Evolutionary conservation across 2,329 filamentous ascomycete species (phyloP), one percentile per base, ranked within the genome.

Genomic region (Sclerotinia trifoliorum): DNA sequence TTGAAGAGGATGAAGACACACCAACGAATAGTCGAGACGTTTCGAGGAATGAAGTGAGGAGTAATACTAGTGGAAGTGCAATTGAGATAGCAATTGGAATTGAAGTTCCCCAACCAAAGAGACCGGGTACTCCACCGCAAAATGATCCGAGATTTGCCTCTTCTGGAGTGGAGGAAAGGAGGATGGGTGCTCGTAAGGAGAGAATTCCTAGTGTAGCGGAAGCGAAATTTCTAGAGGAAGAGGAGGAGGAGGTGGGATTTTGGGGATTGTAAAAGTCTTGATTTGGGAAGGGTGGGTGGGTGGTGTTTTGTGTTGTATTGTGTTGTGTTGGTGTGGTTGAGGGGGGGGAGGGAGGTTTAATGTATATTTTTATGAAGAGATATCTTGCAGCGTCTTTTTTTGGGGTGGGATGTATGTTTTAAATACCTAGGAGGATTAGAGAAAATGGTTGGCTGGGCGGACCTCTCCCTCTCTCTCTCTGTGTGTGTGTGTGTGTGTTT

Each of bases 1-100:
- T 55, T 44, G 42, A 60, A n/a, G 75, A 77, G 51, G 74, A 74
- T 21, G 75, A 75, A n/a, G 70, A 70, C 6, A 77, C 73, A 0
- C 75, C 75, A 3, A 70, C 72, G 54, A 69, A 67, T 13, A 71
- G 69, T 58, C 71, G 71, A 66, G 48, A 32, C 5, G 49, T 26
- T 6, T 26, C 48, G 6, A 42, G 58, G 7, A 48, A 19, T 17
- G 32, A 65, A 8, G 5, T 21, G 21, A 15, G 48, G 62, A 19
- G 32, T 4, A n/a, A 17, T 39, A 17, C 8, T 2, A 29, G 29
- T 29, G 29, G 26, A 2, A 29, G 10, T 39, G 10, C 11, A 35
- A 56, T 1, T n/a, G 29, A 15, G 5, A 26, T 29, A 4, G 57
- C 19, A 0, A 61, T 15, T 44, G 32, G n/a, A 13, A 26, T 55